phyloP scores from a whole-genome alignment of 2,329 filamentous ascomycete species.

The Talaromyces atroroseus region DNA sequence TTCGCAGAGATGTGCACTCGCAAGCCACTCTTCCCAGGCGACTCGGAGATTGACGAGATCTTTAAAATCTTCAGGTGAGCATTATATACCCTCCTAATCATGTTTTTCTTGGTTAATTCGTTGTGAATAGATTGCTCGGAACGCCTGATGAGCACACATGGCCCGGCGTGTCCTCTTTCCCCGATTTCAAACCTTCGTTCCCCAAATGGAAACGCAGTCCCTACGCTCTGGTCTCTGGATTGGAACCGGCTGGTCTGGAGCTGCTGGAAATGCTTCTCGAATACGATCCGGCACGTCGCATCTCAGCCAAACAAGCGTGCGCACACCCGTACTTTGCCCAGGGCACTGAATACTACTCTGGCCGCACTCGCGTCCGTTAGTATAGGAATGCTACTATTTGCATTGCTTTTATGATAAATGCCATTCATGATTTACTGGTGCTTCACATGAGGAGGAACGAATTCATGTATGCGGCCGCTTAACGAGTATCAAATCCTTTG shows the following conservation, averaged over 20 bases:
- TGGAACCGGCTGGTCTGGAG: conserved; percentile 57
- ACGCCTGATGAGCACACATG: conserved; percentile 77
- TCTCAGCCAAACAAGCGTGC: conserved; percentile 83
- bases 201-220: conserved; percentile 80
- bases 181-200: conserved; percentile 87
- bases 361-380: conserved; percentile 27
- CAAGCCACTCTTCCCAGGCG: conserved; percentile 86
- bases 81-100: background rate
- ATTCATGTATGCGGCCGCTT: background rate
- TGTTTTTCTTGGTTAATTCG: conserved; percentile 13
- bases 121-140: conserved; percentile 59
- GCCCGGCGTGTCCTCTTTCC: conserved; percentile 91
- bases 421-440: background rate
- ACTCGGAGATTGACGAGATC: conserved; percentile 90
- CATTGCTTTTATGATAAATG: background rate
- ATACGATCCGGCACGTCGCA: conserved; percentile 79
- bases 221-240: conserved; percentile 61
- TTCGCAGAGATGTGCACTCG: conserved; percentile 96
- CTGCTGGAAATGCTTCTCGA: conserved; percentile 65
- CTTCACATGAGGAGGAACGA: background rate
- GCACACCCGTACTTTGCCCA: conserved; percentile 74
- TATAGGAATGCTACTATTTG: conserved; percentile 34
- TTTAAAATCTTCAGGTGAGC: conserved; percentile 86
- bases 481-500: background rate
- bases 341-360: conserved; percentile 45